Evolutionary conservation across 2,329 filamentous ascomycete species (phyloP).

Genomic region (Clathrospora elynae): DNA sequence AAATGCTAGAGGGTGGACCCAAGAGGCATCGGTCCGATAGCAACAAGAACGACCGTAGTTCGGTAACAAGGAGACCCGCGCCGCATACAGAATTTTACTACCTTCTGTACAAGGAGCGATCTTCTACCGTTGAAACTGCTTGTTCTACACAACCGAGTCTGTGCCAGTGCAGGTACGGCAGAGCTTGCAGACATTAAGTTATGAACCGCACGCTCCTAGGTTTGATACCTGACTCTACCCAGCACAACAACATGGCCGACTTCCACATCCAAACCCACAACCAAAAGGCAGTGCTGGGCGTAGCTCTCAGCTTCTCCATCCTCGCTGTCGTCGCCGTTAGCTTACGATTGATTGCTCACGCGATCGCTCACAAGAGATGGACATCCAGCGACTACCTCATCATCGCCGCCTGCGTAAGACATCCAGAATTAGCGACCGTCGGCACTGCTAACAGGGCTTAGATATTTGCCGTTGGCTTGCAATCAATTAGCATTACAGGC

Average conservation of each 20-base stretch:
- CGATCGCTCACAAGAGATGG: conserved; percentile 4
- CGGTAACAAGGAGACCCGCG: background rate
- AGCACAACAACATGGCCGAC: conserved; percentile 1
- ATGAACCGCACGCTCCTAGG: too few relatives aligned
- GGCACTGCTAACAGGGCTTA: background rate
- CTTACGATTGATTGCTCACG: conserved; percentile 1
- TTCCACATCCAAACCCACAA: conserved; percentile 1
- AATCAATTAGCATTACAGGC: background rate
- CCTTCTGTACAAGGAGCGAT: background rate
- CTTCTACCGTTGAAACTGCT: background rate
- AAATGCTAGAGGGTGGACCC: too few relatives aligned
- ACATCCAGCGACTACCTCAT: conserved; percentile 2
- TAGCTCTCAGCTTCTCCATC: conserved; percentile 1
- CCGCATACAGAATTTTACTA: background rate
- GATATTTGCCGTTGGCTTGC: conserved; percentile 1
- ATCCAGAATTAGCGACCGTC: background rate
- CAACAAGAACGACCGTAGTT: too few relatives aligned
- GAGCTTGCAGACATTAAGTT: too few relatives aligned
- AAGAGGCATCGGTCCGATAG: too few relatives aligned
- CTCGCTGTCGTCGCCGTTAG: background rate
- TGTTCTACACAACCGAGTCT: background rate
- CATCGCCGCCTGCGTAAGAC: conserved; percentile 3
- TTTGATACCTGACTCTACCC: too few relatives aligned
- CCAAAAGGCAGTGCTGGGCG: conserved; percentile 1
- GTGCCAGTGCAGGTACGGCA: too few relatives aligned